A percentile compares a stretch with the other conserved stretches of the same genome.
phyloP scores from a whole-genome alignment of 2,329 filamentous ascomycete genomes.

The Hypoxylon sp. region DNA sequence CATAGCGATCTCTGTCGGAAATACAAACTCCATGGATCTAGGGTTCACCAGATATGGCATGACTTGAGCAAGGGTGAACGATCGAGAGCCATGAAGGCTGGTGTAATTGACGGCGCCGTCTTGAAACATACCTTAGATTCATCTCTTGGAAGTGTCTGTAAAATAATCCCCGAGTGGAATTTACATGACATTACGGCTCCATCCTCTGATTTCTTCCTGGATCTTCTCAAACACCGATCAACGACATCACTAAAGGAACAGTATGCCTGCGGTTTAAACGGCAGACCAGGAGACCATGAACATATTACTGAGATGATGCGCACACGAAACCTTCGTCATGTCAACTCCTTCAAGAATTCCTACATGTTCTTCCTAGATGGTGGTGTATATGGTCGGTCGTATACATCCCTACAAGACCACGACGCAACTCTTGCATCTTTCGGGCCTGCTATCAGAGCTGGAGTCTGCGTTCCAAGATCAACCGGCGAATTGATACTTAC shows the following conservation, averaged over 20 bases:
- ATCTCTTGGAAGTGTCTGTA: background rate
- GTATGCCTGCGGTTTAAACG: background rate
- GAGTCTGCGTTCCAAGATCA: background rate
- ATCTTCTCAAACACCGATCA: conserved; percentile 1
- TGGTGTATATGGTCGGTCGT: conserved; percentile 1
- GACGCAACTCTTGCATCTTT: background rate
- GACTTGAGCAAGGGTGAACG: conserved; percentile 1
- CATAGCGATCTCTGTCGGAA: background rate
- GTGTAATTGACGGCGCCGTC: background rate
- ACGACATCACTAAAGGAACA: conserved; percentile 8
- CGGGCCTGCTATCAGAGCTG: background rate
- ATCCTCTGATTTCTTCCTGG: conserved; percentile 2
- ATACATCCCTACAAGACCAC: background rate
- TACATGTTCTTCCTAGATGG: background rate
- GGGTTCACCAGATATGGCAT: conserved; percentile 8
- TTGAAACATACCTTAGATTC: background rate
- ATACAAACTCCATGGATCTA: background rate
- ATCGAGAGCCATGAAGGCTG: conserved; percentile 6
- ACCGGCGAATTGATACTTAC: background rate
- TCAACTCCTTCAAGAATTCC: background rate
- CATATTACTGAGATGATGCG: background rate
- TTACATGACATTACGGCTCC: conserved; percentile 7
- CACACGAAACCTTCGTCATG: background rate
- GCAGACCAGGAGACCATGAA: background rate
- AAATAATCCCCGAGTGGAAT: conserved; percentile 5